Percentiles rank a stretch among this genome's conserved stretches.
Conservation (phyloP, 2,329 filamentous ascomycete species). For the Corinectria fuckeliana region DNA sequence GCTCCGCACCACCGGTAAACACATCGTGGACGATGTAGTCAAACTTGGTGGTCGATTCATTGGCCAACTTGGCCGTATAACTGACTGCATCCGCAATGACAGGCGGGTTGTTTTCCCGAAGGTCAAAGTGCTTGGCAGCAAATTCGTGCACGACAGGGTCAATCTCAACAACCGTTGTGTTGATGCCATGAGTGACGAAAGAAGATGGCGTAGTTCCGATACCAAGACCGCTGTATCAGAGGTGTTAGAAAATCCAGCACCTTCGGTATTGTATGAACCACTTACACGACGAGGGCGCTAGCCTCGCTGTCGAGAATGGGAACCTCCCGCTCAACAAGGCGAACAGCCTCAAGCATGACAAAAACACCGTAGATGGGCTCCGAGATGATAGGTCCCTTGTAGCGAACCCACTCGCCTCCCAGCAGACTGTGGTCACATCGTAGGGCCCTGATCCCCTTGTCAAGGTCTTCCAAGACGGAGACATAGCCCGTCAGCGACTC, state of each 20-base stretch:
- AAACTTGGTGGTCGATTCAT: constrained; percentile 60
- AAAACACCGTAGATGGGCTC: constrained; percentile 98
- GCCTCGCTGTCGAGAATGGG: constrained; percentile 67
- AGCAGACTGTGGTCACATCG: constrained; percentile 94
- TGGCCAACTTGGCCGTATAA: constrained; percentile 62
- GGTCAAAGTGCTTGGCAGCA: constrained; percentile 80
- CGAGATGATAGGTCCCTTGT: constrained; percentile 61
- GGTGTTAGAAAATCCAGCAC: constrained; percentile 8
- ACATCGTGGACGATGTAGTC: constrained; percentile 98
- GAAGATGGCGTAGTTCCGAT: constrained; percentile 91
- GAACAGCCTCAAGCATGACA: constrained; percentile 89
- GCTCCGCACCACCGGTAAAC: constrained; percentile 95
- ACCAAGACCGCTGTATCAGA: constrained; percentile 73
- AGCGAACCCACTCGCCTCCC: constrained; percentile 84
- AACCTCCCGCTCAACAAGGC: constrained; percentile 71
- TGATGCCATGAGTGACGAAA: constrained; percentile 83
- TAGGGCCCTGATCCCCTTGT: constrained; percentile 78
- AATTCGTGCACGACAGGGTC: constrained; percentile 89
- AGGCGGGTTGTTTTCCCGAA: constrained; percentile 78
- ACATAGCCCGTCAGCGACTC: constrained; percentile 93
- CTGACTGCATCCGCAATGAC: constrained; percentile 81
- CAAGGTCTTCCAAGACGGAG: constrained; percentile 80
- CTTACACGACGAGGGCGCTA: constrained; percentile 85
- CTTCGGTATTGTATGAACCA: constrained; percentile 12
- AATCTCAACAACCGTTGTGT: constrained; percentile 94